phyloP scores from a whole-genome alignment of 2,329 filamentous ascomycete genomes.

The Sphaerulina musiva region DNA sequence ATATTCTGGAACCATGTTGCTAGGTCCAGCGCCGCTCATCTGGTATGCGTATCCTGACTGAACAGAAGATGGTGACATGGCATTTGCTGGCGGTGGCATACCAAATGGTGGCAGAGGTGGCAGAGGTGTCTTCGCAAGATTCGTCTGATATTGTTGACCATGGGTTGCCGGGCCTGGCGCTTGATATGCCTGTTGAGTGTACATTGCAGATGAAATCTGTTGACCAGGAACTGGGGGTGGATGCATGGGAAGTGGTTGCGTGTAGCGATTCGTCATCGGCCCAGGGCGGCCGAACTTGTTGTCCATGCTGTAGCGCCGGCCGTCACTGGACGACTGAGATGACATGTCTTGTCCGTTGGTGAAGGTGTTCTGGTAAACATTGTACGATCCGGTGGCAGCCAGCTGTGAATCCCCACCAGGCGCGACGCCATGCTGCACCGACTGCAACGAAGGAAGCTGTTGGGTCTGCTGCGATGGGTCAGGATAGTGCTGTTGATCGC shows the following conservation, averaged over 20 bases:
- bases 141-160: not conserved
- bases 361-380: conserved; percentile 12
- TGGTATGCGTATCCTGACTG: conserved; percentile 19
- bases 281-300: conserved; percentile 13
- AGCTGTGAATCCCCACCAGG: conserved; percentile 7
- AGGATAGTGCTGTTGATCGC: conserved; percentile 11
- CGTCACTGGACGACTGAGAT: conserved; percentile 14
- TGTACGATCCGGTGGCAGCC: conserved; percentile 10
- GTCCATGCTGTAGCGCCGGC: conserved; percentile 25
- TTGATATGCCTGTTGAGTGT: conserved; percentile 21
- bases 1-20: conserved; percentile 24
- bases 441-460: conserved; percentile 4
- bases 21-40: conserved; percentile 20
- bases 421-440: conserved; percentile 9
- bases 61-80: conserved; percentile 25
- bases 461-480: conserved; percentile 10
- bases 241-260: conserved; percentile 25
- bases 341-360: conserved; percentile 7
- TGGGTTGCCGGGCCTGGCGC: conserved; percentile 10
- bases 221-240: conserved; percentile 24
- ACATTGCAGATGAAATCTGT: conserved; percentile 15
- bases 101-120: conserved; percentile 26
- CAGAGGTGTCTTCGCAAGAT: conserved; percentile 11
- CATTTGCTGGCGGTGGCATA: conserved; percentile 16
- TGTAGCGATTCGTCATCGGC: conserved; percentile 15